Conservation (phyloP, 305 asterid species). For the Nicotiana rustica region DNA sequence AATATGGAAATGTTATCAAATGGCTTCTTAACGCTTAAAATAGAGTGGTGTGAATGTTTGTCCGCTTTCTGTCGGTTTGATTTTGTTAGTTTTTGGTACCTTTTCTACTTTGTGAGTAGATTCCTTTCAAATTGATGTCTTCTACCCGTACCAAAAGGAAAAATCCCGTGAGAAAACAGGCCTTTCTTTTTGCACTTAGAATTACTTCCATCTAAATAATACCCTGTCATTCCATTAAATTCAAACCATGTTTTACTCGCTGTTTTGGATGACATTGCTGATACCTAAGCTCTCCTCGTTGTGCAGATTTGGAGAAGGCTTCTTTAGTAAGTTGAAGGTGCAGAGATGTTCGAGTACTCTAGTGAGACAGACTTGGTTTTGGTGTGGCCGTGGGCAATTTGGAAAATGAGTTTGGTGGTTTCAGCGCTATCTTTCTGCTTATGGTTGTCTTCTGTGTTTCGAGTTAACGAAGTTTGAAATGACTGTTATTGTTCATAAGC, state of each 20-base stretch:
- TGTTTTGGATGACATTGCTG: neutral
- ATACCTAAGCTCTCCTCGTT: conserved; percentile 28
- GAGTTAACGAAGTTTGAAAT: conserved; percentile 37
- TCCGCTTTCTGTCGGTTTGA: neutral
- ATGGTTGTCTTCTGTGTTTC: conserved; percentile 43
- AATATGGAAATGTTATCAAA: neutral
- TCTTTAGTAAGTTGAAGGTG: conserved; percentile 47
- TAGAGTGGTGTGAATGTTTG: neutral
- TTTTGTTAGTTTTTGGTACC: neutral
- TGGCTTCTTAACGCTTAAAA: neutral
- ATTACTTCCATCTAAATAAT: neutral
- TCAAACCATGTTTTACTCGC: neutral
- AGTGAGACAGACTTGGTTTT: neutral
- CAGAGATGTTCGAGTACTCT: conserved; percentile 17
- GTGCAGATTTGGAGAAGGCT: conserved; percentile 61
- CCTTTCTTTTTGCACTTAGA: neutral
- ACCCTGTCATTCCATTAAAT: neutral
- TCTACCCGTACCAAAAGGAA: neutral
- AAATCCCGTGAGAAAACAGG: neutral
- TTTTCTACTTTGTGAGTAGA: neutral
- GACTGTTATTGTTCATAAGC: conserved; percentile 44
- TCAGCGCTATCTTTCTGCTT: conserved; percentile 37
- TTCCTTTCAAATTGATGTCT: neutral
- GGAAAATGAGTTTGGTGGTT: conserved; percentile 34
- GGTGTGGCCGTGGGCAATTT: neutral